Conservation (phyloP, 768 basidiomycete genomes). For the Phlebiopsis flavidoalba region DNA sequence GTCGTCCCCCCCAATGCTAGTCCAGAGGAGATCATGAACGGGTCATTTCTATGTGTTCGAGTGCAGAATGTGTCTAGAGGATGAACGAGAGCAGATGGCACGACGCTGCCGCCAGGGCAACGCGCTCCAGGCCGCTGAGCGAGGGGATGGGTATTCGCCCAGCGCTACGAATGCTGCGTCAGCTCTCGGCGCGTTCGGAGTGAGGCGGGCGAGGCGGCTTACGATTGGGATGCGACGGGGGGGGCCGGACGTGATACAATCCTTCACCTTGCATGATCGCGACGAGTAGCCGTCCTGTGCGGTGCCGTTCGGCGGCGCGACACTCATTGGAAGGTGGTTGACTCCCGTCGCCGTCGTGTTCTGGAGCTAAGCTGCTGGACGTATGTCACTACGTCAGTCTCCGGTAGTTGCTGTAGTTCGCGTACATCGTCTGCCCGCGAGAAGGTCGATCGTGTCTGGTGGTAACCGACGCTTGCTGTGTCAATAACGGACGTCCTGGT, state of each 20-base stretch:
- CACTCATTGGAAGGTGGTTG: constrained; percentile 54
- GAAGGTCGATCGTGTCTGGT: constrained; percentile 57
- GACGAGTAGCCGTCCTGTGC: constrained; percentile 80
- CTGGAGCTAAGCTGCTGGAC: constrained; percentile 61
- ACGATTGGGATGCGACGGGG: constrained; percentile 19
- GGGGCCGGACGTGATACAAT: constrained; percentile 43
- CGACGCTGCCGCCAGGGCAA: background rate
- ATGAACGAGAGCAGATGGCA: background rate
- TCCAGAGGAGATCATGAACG: background rate
- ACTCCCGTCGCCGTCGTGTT: constrained; percentile 60
- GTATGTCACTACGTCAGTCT: constrained; percentile 63
- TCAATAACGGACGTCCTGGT: constrained; percentile 35
- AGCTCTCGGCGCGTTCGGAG: background rate
- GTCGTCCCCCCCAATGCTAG: background rate
- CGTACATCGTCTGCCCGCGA: constrained; percentile 58
- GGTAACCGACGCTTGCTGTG: constrained; percentile 40
- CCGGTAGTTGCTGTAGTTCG: constrained; percentile 72
- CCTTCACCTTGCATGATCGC: constrained; percentile 70
- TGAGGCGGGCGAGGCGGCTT: constrained; percentile 4
- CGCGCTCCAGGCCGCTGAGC: background rate
- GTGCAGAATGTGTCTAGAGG: background rate
- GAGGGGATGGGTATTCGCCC: background rate
- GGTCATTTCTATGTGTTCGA: background rate
- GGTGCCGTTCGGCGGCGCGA: constrained; percentile 45
- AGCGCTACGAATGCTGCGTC: background rate